These are phyloP conservation scores for Capsicum baccatum DNA, from an alignment of 257 asterid species.

Conservation along the genomic window DNA sequence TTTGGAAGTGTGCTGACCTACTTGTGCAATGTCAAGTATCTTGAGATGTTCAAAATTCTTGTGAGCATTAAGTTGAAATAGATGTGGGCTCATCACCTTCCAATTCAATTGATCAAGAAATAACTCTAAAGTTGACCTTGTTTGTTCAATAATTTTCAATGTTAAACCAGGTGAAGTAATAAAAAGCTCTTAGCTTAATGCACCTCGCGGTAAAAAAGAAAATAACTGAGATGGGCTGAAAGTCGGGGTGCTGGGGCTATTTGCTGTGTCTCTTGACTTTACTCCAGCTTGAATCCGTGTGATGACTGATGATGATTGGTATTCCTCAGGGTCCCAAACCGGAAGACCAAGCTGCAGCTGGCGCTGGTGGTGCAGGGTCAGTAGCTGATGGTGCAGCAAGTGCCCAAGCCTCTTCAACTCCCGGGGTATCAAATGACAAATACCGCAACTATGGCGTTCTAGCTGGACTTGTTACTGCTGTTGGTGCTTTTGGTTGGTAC, in stretches of 20 bases:
- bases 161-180: not conserved
- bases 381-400: slow-evolving; percentile 62
- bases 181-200: not conserved
- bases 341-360: slow-evolving; percentile 60
- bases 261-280: not conserved
- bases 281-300: not conserved
- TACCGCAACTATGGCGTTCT: slow-evolving; percentile 75
- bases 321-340: slow-evolving; percentile 71
- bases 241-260: not conserved
- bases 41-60: not conserved
- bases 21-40: not conserved
- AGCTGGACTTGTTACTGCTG: slow-evolving; percentile 64
- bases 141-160: not conserved
- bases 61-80: not conserved
- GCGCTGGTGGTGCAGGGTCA: slow-evolving; percentile 59
- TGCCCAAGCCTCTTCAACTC: slow-evolving; percentile 51
- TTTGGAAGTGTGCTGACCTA: slow-evolving; percentile 1
- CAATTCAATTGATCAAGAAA: not conserved
- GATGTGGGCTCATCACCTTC: slow-evolving; percentile 21
- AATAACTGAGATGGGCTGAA: not conserved
- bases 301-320: slow-evolving; percentile 20
- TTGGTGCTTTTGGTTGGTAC: slow-evolving; percentile 85
- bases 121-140: not conserved
- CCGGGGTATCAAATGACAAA: slow-evolving; percentile 67
- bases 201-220: not conserved